Evolutionary conservation across 371 early-diverging fungal genomes (phyloP).

Genomic region (Actinomortierella wolfii): DNA sequence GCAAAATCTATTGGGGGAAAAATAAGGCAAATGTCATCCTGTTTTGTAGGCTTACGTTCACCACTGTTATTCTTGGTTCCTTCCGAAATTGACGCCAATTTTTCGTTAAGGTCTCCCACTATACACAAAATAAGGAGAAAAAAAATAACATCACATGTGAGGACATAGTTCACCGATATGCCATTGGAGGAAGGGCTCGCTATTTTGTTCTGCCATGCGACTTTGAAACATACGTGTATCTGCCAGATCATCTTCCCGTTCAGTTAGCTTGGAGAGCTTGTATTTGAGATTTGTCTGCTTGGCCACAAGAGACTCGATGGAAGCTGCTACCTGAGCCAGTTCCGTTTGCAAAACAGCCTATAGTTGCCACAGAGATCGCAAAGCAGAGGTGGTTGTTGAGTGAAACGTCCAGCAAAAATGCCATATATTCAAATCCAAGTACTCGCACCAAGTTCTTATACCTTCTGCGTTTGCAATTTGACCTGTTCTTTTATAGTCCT

Average conservation of each 20-base stretch:
- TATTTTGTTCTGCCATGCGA: neutral
- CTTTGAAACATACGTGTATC: slow-evolving; percentile 49
- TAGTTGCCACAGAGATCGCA: slow-evolving; percentile 50
- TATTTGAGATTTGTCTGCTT: slow-evolving; percentile 56
- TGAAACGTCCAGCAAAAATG: neutral
- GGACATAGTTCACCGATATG: slow-evolving; percentile 3
- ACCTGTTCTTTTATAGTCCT: slow-evolving; percentile 42
- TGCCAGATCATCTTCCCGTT: slow-evolving; percentile 61
- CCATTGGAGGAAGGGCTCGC: neutral
- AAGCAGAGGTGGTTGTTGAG: neutral
- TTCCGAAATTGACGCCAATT: slow-evolving; percentile 51
- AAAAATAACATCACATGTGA: neutral
- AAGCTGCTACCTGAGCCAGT: slow-evolving; percentile 60
- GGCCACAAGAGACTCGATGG: slow-evolving; percentile 45
- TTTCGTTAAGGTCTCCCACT: slow-evolving; percentile 55
- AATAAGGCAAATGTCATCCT: neutral
- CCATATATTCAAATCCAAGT: neutral
- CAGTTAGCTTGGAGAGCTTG: slow-evolving; percentile 59
- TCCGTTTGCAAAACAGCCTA: slow-evolving; percentile 47
- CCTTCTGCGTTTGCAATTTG: slow-evolving; percentile 46
- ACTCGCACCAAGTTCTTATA: slow-evolving; percentile 10
- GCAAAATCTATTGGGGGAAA: neutral
- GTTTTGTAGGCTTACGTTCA: slow-evolving; percentile 25
- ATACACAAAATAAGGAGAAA: neutral
- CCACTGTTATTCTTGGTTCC: slow-evolving; percentile 42